Base-by-base conservation (phyloP, 2,329 filamentous ascomycete species). In the Cercospora berteroae region DNA sequence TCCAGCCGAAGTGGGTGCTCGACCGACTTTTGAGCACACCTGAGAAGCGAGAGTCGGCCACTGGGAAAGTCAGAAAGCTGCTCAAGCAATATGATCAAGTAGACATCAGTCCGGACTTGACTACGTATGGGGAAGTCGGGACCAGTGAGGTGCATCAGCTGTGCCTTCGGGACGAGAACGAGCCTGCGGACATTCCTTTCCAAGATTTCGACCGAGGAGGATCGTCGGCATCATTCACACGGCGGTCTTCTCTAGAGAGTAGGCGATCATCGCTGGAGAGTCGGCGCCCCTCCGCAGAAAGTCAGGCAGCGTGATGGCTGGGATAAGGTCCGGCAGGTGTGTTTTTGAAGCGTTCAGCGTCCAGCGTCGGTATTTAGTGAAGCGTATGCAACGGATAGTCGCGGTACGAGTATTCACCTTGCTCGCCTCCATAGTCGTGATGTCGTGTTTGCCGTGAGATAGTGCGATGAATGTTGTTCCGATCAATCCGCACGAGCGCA, bases 1-100 rank as follows among this genome's bases (percentile, higher is more conserved):
- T 71, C 29, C 69, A 71, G 31, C 69, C 69, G 3, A 71, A 71
- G 31, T 71, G 69, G 69, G 69, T 71, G 12, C 58, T 71, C n/a
- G 69, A 71, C 56, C 69, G 65, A 13, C 68, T 71, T 7, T 57
- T 71, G 50, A 56, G 58, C 39, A 71, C 68, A 20, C 66, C 69
- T n/a, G 66, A 71, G 18, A 71, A 70, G 61, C 68, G 69, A 18
- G 60, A 68, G 31, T 62, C 66, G 3, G 69, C 69, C 6, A 71
- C 69, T 18, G 64, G 60, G 7, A 71, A 71, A 29, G 69, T 71
- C 27, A 61, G 69, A 29, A 71, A 68, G n/a, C 29, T 71, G 68
- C 52, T 71, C 20, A 62, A 62, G 12, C 68, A 70, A 31, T 71
- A 71, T 39, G 69, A 71, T 56, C 69, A 71, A 62, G 69, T 65